Evolutionary conservation across 2,329 filamentous ascomycete genomes (phyloP), one percentile per base, ranked within the genome.

Genomic region (Lasiodiplodia sp.): DNA sequence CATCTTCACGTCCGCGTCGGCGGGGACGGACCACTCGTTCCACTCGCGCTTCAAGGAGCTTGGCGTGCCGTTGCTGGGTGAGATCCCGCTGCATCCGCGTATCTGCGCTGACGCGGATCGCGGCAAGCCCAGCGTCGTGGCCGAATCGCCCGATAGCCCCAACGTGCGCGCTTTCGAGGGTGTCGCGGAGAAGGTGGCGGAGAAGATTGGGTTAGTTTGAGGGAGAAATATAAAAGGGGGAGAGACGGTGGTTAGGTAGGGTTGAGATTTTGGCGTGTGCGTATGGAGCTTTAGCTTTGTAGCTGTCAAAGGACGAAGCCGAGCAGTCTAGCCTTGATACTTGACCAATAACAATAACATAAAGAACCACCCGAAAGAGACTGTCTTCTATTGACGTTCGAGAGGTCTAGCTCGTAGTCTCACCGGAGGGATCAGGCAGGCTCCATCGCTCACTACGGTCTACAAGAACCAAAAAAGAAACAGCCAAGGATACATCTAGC

Each of bases 31-130:
- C 3, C 89, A 88, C 70, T 23, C 38, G 2, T 89, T 97, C 25
- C 96, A 96, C 76, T 91, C 83, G 34, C 87, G 94, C 73, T 97
- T 94, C 75, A 79, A 83, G 40, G 89, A 93, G 69, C 85, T 94
- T 53, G 86, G 87, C 0, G 88, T 98, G 65, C 86, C 91, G n/a
- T 88, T 97, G 71, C 82, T 99, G 3, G 95, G 93, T 1, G 92
- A 97, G 77, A 91, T 99, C 51, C 95, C 95, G 6, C 84, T 99
- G 60, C 93, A 98, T 78, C 89, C 92, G 4, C 88, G 85, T 63
- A 96, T 98, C 25, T 96, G 94, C 69, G 91, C 93, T 68, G 93
- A 97, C 79, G 93, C 92, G 1, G 93, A 97, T 79, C 84, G 87
- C 23, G 96, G 96, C 0, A 93, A 91, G 78, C 96, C 96, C 4